Conservation (phyloP, 805 yeast genomes). For the Cyberlindnera saturnus region DNA sequence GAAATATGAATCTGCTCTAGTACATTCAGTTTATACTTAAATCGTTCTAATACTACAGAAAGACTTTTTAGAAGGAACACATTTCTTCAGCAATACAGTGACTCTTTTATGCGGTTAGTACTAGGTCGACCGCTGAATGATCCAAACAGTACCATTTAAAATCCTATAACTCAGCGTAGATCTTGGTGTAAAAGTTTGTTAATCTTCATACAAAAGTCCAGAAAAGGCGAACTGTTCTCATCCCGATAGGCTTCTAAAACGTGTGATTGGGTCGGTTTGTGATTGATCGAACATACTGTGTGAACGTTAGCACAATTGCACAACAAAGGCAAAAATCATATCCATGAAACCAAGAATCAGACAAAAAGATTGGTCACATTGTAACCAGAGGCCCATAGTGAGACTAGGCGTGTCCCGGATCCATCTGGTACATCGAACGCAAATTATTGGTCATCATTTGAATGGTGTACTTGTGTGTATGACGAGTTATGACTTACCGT, state of each 20-base stretch:
- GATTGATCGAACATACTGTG: not conserved
- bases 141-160: too few relatives aligned
- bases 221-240: conserved; percentile 32
- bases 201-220: conserved; percentile 28
- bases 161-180: conserved; percentile 30
- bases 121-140: too few relatives aligned
- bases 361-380: conserved; percentile 29
- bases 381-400: conserved; percentile 28
- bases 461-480: not conserved
- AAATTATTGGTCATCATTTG: conserved; percentile 45
- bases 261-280: not conserved
- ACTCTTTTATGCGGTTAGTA: too few relatives aligned
- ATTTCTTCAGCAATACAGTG: too few relatives aligned
- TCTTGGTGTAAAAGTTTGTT: conserved; percentile 33
- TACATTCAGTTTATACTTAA: too few relatives aligned
- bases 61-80: too few relatives aligned
- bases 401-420: conserved; percentile 42
- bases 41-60: too few relatives aligned
- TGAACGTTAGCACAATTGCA: not conserved
- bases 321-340: not conserved
- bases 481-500: not conserved
- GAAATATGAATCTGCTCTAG: too few relatives aligned
- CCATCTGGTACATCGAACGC: conserved; percentile 37
- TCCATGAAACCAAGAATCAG: conserved; percentile 4
- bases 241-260: conserved; percentile 21